phyloP scores from a whole-genome alignment of 108 stramenopile species.

The Fragilaria radians region DNA sequence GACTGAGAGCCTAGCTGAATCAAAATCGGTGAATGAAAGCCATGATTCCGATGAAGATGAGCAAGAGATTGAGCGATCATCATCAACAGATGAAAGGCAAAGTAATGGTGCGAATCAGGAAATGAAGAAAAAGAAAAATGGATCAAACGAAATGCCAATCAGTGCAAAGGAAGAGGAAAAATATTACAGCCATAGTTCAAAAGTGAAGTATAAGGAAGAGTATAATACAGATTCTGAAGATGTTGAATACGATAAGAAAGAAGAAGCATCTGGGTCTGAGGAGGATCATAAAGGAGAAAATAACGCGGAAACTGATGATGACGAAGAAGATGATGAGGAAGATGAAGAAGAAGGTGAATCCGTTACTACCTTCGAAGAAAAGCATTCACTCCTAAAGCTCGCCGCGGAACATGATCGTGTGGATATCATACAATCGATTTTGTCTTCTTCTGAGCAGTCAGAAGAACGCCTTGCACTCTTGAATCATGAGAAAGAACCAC shows the following conservation, averaged over 20 bases:
- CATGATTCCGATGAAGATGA: constrained; percentile 5
- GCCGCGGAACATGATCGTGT: constrained; percentile 86
- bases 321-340: constrained; percentile 20
- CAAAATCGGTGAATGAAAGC: background rate
- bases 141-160: background rate
- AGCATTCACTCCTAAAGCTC: constrained; percentile 65
- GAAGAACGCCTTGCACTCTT: constrained; percentile 20
- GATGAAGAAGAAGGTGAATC: constrained; percentile 47
- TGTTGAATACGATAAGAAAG: background rate
- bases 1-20: background rate
- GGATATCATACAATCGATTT: constrained; percentile 68
- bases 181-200: background rate
- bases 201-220: background rate
- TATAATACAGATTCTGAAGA: constrained; percentile 6
- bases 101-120: background rate
- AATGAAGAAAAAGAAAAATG: background rate
- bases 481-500: constrained; percentile 43
- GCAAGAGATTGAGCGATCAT: background rate
- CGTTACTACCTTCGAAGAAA: constrained; percentile 52
- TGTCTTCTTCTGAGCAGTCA: constrained; percentile 10
- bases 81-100: constrained; percentile 4
- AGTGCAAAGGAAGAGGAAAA: constrained; percentile 4
- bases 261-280: background rate
- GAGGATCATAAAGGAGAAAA: background rate
- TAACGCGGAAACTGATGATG: background rate